Percentiles rank a stretch among this genome's conserved stretches.
Evolutionary conservation across 441 rosid genomes (phyloP).

Genomic region (Gossypium gossypioides): DNA sequence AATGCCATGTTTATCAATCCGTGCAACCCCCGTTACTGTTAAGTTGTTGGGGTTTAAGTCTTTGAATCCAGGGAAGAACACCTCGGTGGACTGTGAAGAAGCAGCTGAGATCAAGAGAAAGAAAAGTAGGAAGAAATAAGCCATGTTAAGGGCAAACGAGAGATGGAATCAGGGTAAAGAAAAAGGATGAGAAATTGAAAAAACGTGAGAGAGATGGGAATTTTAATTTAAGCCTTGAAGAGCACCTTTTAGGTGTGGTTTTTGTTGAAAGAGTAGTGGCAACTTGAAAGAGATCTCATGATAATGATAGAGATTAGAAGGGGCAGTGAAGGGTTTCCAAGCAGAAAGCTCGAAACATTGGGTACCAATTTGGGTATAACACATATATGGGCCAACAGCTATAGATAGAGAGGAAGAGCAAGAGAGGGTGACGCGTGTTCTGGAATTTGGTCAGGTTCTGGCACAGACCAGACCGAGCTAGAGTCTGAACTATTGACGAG

Average conservation of each 20-base stretch:
- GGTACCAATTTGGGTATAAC: neutral
- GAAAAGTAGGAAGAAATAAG: slow-evolving; percentile 11
- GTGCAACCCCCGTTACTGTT: slow-evolving; percentile 40
- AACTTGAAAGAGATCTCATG: neutral
- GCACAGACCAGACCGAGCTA: neutral
- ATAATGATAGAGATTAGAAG: neutral
- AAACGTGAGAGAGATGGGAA: neutral
- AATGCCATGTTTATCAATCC: slow-evolving; percentile 37
- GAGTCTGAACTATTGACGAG: neutral
- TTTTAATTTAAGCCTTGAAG: neutral
- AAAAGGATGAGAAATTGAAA: slow-evolving; percentile 1
- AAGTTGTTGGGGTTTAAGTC: slow-evolving; percentile 16
- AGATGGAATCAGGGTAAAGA: neutral
- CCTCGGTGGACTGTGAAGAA: slow-evolving; percentile 19
- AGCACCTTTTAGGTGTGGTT: neutral
- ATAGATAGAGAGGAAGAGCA: neutral
- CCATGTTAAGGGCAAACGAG: slow-evolving; percentile 14
- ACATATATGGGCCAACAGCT: slow-evolving; percentile 5
- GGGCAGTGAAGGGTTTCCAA: neutral
- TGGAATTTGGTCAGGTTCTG: neutral
- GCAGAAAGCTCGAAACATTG: neutral
- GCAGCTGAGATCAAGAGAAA: slow-evolving; percentile 21
- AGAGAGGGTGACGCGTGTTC: neutral
- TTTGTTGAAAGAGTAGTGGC: slow-evolving; percentile 3
- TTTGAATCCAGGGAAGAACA: slow-evolving; percentile 34